These are phyloP conservation scores for Oropetium thomaeum DNA, from an alignment of 176 grass and related monocot species.

Conservation along the genomic window DNA sequence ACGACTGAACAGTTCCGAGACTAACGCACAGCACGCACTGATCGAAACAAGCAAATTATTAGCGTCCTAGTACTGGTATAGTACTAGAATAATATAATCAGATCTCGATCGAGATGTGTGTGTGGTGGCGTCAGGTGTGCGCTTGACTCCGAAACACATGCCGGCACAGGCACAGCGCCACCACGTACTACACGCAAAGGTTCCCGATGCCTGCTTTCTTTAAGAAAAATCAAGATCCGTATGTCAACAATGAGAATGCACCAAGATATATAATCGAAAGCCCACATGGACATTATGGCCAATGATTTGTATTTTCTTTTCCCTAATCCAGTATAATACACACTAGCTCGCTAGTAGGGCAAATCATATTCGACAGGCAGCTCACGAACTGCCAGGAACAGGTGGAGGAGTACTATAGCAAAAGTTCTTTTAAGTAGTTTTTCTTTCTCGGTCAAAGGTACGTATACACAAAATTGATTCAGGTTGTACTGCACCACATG, in stretches of 20 bases:
- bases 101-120: neutral
- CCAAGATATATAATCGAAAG: neutral
- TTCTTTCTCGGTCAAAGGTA: neutral
- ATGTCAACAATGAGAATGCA: neutral
- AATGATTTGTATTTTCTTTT: too few relatives aligned
- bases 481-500: neutral
- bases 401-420: too few relatives aligned
- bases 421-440: neutral
- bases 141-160: conserved; percentile 19
- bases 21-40: neutral
- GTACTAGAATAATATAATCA: neutral
- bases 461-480: neutral
- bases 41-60: neutral
- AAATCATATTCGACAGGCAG: neutral
- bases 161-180: neutral
- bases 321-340: neutral
- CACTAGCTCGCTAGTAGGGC: too few relatives aligned
- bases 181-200: neutral
- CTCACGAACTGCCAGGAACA: neutral
- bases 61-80: too few relatives aligned
- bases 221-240: neutral
- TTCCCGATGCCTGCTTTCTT: neutral
- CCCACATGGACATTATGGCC: neutral
- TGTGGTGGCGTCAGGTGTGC: conserved; percentile 13
- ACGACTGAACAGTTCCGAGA: neutral